Base-by-base conservation (phyloP, 129 eudicot species). In the Dittrichia graveolens region DNA sequence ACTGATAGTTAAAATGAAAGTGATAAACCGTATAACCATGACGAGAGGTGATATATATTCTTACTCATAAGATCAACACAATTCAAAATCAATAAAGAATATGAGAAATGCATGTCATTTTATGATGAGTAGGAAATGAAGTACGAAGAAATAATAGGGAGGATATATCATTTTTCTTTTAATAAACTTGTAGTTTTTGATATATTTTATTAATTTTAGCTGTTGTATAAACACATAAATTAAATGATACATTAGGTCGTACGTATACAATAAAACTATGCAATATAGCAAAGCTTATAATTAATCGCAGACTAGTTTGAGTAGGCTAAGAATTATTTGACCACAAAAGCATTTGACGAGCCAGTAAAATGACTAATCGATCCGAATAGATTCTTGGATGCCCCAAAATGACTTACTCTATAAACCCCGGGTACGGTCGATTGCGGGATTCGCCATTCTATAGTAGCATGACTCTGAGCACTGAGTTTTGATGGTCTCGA, bases 371-470 rank as follows among this genome's bases (percentile, higher is more conserved):
- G 96, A 60, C 78, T 86, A 46, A 86, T 78, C 3, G 99, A 79
- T n/a, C 99, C 97, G 1, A 83, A 6, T 31, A 95, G 77, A 70
- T 79, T 73, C 86, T 90, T 95, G 10, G 99, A 80, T 61, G 99
- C 97, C 24, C 99, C 99, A 85, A 95, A 95, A 85, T 95, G 99
- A 39, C 80, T 87, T 11, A 95, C 83, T 73, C 97, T 85, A 61
- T 95, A 90, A 42, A 95, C 88, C 79, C 99, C 99, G 1, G 87
- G 58, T 24, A 72, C 75, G 65, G 97, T 72, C 45, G 81, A 69
- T 47, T 70, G 83, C 1, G 99, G 99, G 69, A 95, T 81, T 64
- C 87, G 86, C 99, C 99, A 95, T 57, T 95, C 89, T 45, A 95
- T 84, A 12, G 97, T 88, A 61, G 99, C 99, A 14, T 79, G 77